phyloP scores from a whole-genome alignment of 257 asterid genomes.

The Gentiana dahurica region DNA sequence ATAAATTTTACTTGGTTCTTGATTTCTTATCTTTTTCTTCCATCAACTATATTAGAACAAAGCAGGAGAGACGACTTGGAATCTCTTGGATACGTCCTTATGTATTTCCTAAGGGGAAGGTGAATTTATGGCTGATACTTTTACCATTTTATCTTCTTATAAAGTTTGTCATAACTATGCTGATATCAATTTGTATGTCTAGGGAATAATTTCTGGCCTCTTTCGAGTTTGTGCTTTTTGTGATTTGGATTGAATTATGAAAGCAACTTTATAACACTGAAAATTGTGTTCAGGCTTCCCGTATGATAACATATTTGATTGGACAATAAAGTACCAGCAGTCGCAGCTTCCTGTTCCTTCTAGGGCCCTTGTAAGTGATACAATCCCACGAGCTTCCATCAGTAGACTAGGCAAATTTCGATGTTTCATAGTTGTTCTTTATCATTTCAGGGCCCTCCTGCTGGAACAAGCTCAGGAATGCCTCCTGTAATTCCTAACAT shows the following conservation, averaged over 20 bases:
- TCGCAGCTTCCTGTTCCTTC: conserved; percentile 84
- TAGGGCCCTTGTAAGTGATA: conserved; percentile 51
- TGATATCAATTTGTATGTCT: conserved; percentile 28
- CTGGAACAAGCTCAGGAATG: conserved; percentile 77
- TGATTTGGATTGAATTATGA: conserved; percentile 1
- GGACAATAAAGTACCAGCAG: conserved; percentile 98
- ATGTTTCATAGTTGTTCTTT: conserved; percentile 1
- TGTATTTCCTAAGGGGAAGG: conserved; percentile 98
- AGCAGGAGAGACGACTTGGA: conserved; percentile 99
- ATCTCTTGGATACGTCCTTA: conserved; percentile 89
- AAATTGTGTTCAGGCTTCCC: conserved; percentile 58
- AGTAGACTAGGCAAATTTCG: neutral
- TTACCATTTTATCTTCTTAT: conserved; percentile 10
- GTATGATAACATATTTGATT: conserved; percentile 92
- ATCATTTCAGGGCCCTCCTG: conserved; percentile 48
- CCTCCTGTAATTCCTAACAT: conserved; percentile 76
- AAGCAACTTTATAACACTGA: conserved; percentile 1
- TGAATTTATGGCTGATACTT: conserved; percentile 10
- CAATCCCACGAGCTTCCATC: neutral
- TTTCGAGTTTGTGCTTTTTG: conserved; percentile 1
- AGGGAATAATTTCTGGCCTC: conserved; percentile 17
- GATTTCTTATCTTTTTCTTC: conserved; percentile 7
- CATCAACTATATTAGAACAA: conserved; percentile 42
- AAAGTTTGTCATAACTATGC: conserved; percentile 12
- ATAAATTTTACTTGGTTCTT: conserved; percentile 5